Evolutionary conservation across 225 moss, liverwort and hornwort species (phyloP), one percentile per base, ranked within the genome.

Genomic region (Physcomitrellopsis africana): DNA sequence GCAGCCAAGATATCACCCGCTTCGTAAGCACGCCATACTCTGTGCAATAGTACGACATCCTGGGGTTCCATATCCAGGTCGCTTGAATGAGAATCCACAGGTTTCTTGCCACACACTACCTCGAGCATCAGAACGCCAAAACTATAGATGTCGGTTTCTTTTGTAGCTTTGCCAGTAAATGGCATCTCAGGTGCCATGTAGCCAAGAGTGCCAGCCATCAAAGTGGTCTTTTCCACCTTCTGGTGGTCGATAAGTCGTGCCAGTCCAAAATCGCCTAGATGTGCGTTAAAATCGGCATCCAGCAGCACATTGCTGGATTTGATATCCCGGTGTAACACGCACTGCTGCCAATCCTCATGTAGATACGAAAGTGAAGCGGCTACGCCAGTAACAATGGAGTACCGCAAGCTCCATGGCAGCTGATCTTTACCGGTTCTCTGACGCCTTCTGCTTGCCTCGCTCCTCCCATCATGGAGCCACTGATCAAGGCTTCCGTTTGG

Each of bases 401-500:
- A 74, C 1, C 89, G 80, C 14, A 73, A 29, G 13, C 41, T 61
- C 86, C 83, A 86, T 14, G 78, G 51, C 6, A 89, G 81, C 19
- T 37, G 32, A 37, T 60, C 63, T 3, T 68, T 60, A 24, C 37
- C 55, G 0, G 60, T 54, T 11, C 60, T n/a, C 17, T 68, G 20
- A 10, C 59, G 65, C 19, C 48, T 37, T 0, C 12, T 52, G 22
- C 51, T 47, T 3, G 56, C 41, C 44, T 59, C 10, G 24, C 10
- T 19, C 18, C 49, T 65, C 11, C 46, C 43, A 8, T 58, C 49
- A 46, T 83, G 74, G 55, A 94, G 76, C 79, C 92, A 84, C 43
- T 94, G 83, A 63, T 94, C 92, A 9, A 94, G 89, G 83, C 92
- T 92, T 8, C 92, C 89, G 3, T 90, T 94, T 3, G 85, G 65